Conservation (phyloP, 2,329 filamentous ascomycete genomes). For the Cercospora sojina region DNA sequence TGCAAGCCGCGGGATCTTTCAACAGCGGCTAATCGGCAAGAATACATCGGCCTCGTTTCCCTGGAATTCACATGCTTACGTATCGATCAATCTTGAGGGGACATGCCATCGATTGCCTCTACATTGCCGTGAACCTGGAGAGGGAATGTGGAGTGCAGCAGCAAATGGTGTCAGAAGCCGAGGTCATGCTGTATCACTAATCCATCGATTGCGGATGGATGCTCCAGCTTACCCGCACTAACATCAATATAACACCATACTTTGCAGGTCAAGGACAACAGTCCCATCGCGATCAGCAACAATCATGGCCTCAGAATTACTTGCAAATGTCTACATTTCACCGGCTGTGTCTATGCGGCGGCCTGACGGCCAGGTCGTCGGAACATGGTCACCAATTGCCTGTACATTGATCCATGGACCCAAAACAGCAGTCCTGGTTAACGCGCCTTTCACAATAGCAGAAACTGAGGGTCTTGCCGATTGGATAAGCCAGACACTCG, state of each 20-base stretch:
- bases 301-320: background rate
- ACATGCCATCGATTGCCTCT: background rate
- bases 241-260: background rate
- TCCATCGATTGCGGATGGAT: background rate
- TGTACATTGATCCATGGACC: background rate
- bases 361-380: background rate
- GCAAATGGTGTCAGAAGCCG: background rate
- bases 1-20: background rate
- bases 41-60: background rate
- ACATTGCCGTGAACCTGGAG: background rate
- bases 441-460: background rate
- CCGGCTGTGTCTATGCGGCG: background rate
- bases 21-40: background rate
- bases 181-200: background rate
- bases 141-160: background rate
- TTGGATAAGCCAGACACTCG: background rate
- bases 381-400: background rate
- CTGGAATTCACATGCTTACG: background rate
- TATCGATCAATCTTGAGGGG: background rate
- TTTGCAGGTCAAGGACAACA: background rate
- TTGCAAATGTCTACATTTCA: background rate
- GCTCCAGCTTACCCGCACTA: background rate
- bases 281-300: background rate
- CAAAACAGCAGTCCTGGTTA: background rate
- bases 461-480: background rate